A percentile compares a stretch with the other conserved stretches of the same genome.
Conservation (phyloP, 2,329 filamentous ascomycete species). For the Tolypocladium album region DNA sequence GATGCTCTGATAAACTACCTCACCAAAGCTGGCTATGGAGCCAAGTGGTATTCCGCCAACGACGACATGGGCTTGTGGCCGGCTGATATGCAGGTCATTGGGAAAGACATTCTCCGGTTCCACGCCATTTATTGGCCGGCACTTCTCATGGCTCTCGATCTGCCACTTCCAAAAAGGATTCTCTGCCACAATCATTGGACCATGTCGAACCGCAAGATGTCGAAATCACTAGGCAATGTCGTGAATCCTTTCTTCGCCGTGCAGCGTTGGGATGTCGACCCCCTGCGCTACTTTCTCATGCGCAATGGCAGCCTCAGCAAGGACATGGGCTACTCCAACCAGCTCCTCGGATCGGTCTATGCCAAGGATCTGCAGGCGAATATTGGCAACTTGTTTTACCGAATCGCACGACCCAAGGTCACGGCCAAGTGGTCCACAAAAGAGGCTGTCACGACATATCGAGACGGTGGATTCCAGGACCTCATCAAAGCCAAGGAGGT, state of each 20-base stretch:
- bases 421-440: conserved; percentile 48
- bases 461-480: conserved; percentile 13
- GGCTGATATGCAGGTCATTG: conserved; percentile 82
- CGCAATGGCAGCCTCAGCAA: conserved; percentile 65
- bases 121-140: conserved; percentile 98
- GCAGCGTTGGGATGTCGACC: conserved; percentile 77
- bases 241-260: conserved; percentile 91
- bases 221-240: conserved; percentile 88
- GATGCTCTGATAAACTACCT: conserved; percentile 93
- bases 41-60: conserved; percentile 50
- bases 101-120: conserved; percentile 94
- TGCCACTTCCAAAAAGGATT: conserved; percentile 69
- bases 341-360: conserved; percentile 63
- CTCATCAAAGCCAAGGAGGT: neutral
- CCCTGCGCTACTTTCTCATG: conserved; percentile 81
- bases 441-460: conserved; percentile 36
- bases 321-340: conserved; percentile 81
- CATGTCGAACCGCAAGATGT: conserved; percentile 86
- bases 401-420: conserved; percentile 55
- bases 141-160: conserved; percentile 76
- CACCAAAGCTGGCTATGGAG: conserved; percentile 68
- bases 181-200: conserved; percentile 95
- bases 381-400: conserved; percentile 69
- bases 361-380: conserved; percentile 67
- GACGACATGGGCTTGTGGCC: conserved; percentile 67